phyloP scores from a whole-genome alignment of 2,329 filamentous ascomycete species.

The Fusarium sublunatum region DNA sequence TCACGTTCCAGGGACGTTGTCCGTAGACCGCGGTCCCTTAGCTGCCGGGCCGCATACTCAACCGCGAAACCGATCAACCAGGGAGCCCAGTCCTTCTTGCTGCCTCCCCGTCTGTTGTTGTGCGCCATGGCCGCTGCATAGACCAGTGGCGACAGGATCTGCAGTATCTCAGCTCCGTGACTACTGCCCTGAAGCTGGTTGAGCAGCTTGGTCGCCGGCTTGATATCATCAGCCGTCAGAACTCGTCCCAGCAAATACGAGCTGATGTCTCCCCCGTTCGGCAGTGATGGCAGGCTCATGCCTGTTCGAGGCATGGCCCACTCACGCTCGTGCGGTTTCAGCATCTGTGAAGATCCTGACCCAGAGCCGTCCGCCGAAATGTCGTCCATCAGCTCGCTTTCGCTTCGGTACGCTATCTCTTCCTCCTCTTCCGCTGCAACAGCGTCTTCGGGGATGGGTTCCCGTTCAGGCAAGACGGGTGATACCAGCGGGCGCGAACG shows the following conservation, averaged over 20 bases:
- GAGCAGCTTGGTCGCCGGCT: conserved; percentile 87
- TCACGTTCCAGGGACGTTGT: conserved; percentile 91
- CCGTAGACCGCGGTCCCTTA: conserved; percentile 78
- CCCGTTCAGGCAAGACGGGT: conserved; percentile 86
- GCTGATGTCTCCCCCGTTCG: conserved; percentile 83
- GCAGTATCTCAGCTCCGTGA: conserved; percentile 87
- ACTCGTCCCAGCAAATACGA: conserved; percentile 90
- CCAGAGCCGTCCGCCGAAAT: conserved; percentile 50
- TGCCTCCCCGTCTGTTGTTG: conserved; percentile 57
- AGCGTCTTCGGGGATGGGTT: conserved; percentile 74
- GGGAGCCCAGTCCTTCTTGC: conserved; percentile 87
- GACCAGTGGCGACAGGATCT: conserved; percentile 87
- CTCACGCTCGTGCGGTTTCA: conserved; percentile 61
- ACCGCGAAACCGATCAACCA: conserved; percentile 89
- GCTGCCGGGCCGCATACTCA: conserved; percentile 89
- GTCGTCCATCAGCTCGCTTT: conserved; percentile 59
- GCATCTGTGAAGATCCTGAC: conserved; percentile 35
- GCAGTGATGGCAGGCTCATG: conserved; percentile 83
- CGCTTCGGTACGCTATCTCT: conserved; percentile 52
- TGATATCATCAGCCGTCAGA: conserved; percentile 95
- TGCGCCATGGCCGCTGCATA: conserved; percentile 86
- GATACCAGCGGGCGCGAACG: conserved; percentile 84
- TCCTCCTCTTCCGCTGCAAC: conserved; percentile 62
- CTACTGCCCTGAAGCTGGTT: conserved; percentile 79
- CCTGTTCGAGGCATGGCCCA: conserved; percentile 98